Evolutionary conservation across 495 filamentous ascomycete genomes (phyloP).

Genomic region (Glutinoglossum americanum): DNA sequence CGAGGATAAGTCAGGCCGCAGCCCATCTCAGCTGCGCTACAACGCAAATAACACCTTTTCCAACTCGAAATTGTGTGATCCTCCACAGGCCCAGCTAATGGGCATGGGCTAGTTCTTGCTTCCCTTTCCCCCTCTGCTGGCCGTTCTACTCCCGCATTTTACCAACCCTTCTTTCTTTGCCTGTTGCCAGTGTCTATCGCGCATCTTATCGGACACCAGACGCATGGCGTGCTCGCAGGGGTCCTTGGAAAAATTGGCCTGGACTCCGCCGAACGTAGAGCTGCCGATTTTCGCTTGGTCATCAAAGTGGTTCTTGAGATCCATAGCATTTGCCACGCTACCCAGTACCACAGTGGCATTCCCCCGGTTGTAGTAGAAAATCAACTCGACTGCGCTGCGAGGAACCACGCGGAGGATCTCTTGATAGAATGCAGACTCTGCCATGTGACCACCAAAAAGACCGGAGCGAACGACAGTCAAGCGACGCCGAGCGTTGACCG

Average conservation of each 20-base stretch:
- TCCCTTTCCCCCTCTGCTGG: background rate
- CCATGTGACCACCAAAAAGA: background rate
- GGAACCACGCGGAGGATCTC: background rate
- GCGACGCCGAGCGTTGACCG: background rate
- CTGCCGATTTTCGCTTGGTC: background rate
- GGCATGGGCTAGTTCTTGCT: background rate
- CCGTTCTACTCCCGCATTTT: background rate
- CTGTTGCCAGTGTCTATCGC: background rate
- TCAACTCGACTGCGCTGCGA: background rate
- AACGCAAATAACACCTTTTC: no score
- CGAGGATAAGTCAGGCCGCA: background rate
- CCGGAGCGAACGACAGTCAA: background rate
- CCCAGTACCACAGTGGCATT: background rate
- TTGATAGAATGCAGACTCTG: background rate
- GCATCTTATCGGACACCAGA: background rate
- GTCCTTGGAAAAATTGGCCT: background rate
- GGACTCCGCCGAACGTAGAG: background rate
- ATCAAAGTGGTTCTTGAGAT: background rate
- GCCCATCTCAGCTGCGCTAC: background rate
- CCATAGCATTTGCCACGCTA: background rate
- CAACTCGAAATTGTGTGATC: no score
- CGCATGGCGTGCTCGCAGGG: background rate
- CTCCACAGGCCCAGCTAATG: background rate
- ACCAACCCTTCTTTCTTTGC: background rate
- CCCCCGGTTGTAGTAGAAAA: background rate